Base-by-base conservation (phyloP, 202 grass and related monocot species). In the Hordeum pubiflorum region DNA sequence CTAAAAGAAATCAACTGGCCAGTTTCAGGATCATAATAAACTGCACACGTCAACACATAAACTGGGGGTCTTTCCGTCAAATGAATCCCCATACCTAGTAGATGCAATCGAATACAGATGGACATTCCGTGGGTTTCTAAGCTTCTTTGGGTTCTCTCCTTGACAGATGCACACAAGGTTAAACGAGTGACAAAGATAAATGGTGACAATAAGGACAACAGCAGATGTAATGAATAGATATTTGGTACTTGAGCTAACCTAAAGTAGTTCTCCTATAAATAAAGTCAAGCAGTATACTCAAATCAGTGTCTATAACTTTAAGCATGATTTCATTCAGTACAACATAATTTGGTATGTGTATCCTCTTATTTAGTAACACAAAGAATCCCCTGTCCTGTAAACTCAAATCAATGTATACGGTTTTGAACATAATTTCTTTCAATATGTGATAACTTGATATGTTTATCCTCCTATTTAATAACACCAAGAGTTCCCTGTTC, bases 121-220 rank as follows among this genome's bases (percentile, higher is more conserved):
- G 50, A 98, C 90, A 88, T 91, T 94, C 13, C 95, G 80, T 17
- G 92, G 90, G 9, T 74, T 70, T 58, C 96, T 90, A 83, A 90
- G 90, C 72, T 98, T 98, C 81, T 98, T 98, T 3, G 86, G 92
- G 81, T 95, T 98, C 73, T 95, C 96, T 43, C 96, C 96, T 87
- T 98, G 78, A 27, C 75, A 85, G 60, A 80, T 81, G 78, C 18
- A 70, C 7, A 18, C 1, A 33, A 22, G 11, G 2, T 79, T 86
- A 40, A 79, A 61, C 68, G 22, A 86, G 14, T 0, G 59, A 17
- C 3, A 7, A 18, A 62, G 31, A 38, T 14, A 6, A 37, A 69
- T 0, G 12, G 21, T 40, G 10, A 79, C 52, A 4, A 32, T 22
- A 38, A 23, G 50, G 37, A 9, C 39, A 1, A 48, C 5, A 69